Evolutionary conservation across 73 alveolate species (phyloP).

Genomic region (Vitrella brassicaformis): DNA sequence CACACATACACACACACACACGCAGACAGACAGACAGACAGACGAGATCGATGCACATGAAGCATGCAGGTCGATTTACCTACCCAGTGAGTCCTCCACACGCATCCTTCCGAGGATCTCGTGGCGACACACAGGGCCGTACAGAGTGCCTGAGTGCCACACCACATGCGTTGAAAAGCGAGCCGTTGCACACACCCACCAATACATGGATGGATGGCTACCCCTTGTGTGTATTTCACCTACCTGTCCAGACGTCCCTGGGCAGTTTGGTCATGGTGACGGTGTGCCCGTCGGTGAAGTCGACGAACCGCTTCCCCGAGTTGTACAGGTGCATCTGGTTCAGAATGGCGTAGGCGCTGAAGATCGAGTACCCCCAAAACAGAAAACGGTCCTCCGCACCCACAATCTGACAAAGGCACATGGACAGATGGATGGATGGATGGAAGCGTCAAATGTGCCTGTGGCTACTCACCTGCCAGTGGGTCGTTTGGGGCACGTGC

Average conservation of each 20-base stretch:
- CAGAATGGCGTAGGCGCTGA: constrained; percentile 64
- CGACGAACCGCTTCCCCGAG: constrained; percentile 51
- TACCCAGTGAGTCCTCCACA: constrained; percentile 45
- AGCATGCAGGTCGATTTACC: no score
- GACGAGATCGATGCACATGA: no score
- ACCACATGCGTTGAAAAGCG: constrained; percentile 52
- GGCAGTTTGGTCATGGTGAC: no score
- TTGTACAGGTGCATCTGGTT: constrained; percentile 42
- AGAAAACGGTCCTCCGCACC: constrained; percentile 59
- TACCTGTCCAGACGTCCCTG: no score
- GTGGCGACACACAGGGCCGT: constrained; percentile 58
- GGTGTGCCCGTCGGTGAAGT: constrained; percentile 59
- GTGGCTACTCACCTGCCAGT: no score
- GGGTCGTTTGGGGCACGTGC: constrained; percentile 53
- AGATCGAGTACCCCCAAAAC: constrained; percentile 47
- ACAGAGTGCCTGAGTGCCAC: constrained; percentile 54
- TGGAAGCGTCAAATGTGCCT: no score
- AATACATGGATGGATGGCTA: no score
- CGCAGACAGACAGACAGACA: no score
- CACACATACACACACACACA: no score
- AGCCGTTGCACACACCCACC: no score
- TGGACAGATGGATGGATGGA: no score
- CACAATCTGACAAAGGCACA: constrained; percentile 24
- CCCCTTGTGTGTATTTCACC: no score
- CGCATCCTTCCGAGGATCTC: constrained; percentile 48